Evolutionary conservation across 495 filamentous ascomycete genomes (phyloP).

Genomic region (Neurospora hispaniola): DNA sequence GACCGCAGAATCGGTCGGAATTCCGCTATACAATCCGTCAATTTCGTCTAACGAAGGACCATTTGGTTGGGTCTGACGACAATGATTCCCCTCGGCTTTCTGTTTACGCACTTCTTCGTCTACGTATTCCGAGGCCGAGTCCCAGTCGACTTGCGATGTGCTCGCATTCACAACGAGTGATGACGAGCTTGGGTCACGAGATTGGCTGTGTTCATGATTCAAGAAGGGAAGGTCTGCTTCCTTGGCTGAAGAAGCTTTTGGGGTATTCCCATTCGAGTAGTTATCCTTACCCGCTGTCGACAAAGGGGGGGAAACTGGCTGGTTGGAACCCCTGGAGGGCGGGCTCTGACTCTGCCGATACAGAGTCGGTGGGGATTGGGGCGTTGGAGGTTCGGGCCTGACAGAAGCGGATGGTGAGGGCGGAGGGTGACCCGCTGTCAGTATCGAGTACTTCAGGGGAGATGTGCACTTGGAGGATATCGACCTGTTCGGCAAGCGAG

Average conservation of each 20-base stretch:
- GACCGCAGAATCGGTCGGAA: background rate
- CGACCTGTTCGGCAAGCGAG: background rate
- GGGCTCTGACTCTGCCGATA: background rate
- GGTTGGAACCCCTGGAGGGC: background rate
- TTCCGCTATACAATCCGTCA: background rate
- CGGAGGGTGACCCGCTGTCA: background rate
- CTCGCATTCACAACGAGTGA: background rate
- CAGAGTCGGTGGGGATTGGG: background rate
- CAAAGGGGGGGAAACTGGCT: background rate
- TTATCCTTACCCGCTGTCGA: background rate
- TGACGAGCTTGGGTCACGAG: background rate
- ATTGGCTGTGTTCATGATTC: background rate
- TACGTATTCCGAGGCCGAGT: background rate
- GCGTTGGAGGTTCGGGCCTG: background rate
- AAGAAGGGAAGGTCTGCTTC: background rate
- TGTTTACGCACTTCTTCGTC: background rate
- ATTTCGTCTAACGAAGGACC: background rate
- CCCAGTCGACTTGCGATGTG: background rate
- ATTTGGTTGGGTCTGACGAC: background rate
- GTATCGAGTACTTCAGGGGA: background rate
- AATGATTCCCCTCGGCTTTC: background rate
- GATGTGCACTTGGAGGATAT: background rate
- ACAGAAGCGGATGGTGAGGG: background rate
- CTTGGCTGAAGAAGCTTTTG: background rate
- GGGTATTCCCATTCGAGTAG: background rate